Evolutionary conservation across 768 basidiomycete genomes (phyloP).

Genomic region (Porphyrellus cyaneotinctus): DNA sequence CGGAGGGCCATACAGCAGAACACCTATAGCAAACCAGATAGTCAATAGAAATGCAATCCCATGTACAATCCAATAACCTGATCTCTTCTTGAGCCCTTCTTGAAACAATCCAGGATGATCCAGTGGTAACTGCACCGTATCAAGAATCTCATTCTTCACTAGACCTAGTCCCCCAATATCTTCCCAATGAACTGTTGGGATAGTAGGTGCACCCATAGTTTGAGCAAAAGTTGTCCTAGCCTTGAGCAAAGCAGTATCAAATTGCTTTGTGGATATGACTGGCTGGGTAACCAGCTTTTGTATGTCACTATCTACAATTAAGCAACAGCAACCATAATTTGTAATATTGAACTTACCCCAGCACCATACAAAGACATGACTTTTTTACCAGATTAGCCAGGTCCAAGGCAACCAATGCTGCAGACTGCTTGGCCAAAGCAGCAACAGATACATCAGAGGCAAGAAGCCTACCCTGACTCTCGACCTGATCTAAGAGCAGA

Average conservation of each 20-base stretch:
- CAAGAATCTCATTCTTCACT: slow-evolving; percentile 90
- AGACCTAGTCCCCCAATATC: slow-evolving; percentile 89
- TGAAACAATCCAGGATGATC: slow-evolving; percentile 88
- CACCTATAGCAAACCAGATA: slow-evolving; percentile 44
- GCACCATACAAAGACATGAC: slow-evolving; percentile 47
- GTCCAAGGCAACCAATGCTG: slow-evolving; percentile 83
- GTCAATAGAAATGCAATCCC: neutral
- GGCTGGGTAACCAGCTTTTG: slow-evolving; percentile 8
- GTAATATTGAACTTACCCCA: slow-evolving; percentile 12
- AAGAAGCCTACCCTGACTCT: slow-evolving; percentile 41
- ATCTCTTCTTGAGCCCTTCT: slow-evolving; percentile 91
- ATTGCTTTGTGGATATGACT: slow-evolving; percentile 49
- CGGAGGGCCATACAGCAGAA: slow-evolving; percentile 90
- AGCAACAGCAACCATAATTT: neutral
- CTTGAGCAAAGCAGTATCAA: slow-evolving; percentile 65
- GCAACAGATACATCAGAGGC: slow-evolving; percentile 78
- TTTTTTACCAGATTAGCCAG: slow-evolving; percentile 64
- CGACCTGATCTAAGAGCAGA: slow-evolving; percentile 44
- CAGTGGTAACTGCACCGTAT: slow-evolving; percentile 90
- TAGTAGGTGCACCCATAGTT: slow-evolving; percentile 95
- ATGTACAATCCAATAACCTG: slow-evolving; percentile 48
- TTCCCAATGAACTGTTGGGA: slow-evolving; percentile 94
- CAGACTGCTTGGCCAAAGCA: slow-evolving; percentile 78
- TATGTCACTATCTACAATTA: slow-evolving; percentile 2
- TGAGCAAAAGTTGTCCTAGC: slow-evolving; percentile 80